Evolutionary conservation across 495 filamentous ascomycete genomes (phyloP), one percentile per base, ranked within the genome.

Genomic region (Aspergillus campestris): DNA sequence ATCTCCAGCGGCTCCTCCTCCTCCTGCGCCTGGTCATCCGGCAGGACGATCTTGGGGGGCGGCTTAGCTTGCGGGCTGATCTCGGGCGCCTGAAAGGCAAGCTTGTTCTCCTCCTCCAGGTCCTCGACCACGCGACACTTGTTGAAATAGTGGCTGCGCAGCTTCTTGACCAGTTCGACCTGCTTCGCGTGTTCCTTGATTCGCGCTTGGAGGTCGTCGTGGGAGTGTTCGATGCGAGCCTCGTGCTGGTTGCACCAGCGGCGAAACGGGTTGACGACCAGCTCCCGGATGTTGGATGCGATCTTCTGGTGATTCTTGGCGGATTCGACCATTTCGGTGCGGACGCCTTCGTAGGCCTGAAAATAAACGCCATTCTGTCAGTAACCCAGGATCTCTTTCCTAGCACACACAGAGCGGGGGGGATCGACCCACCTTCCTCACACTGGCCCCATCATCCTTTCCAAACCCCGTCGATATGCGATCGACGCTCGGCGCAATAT

Each of bases 101-200:
- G 79, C 66, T 97, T 96, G 59, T 95, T 95, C 74, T 99, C 92
- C 65, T 99, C 92, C 56, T 97, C 94, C 43, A 96, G 65, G 58
- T 99, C 92, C 63, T 99, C 92, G 6, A 96, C 82, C 35, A 94
- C 77, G 37, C 92, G 85, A 57, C 92, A 99, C 66, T 96, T 97
- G 71, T 95, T 97, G 78, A 95, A 99, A 66, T 99, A 99, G 50
- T 84, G 80, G 57, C 89, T 96, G 35, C 94, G 81, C 48, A 95
- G 75, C 68, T 97, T 95, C 71, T 87, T 86, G 30, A 94, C 88
- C 18, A 76, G 59, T 42, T 97, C 94, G 34, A 84, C 83, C 62
- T 97, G 94, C 53, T 86, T 89, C 58, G 95, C 88, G 56, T 95
- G 87, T 36, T 84, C 77, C 69, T 94, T 95, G 65, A 97, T 90